Percentiles rank a stretch among this genome's conserved stretches.
Evolutionary conservation across 176 grass and related monocot species (phyloP).

Genomic region (Saccharum officinarum): DNA sequence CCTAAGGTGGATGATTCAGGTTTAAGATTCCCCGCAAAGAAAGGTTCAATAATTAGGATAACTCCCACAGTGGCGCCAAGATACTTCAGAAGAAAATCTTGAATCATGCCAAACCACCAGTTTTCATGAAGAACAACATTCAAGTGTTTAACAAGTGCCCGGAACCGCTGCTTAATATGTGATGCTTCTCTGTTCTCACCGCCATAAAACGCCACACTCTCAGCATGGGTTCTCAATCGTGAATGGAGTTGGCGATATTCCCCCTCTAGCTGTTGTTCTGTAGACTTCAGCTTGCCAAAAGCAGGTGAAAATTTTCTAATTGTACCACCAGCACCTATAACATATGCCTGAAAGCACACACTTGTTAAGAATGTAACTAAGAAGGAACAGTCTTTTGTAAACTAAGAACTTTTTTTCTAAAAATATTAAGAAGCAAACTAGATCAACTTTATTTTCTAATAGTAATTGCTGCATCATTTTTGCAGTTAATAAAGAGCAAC

Average conservation of each 20-base stretch:
- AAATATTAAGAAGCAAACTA: not conserved
- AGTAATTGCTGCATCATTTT: not conserved
- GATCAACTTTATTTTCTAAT: not conserved
- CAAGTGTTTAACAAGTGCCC: slow-evolving; percentile 68
- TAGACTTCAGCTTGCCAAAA: slow-evolving; percentile 94
- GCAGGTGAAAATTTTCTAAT: slow-evolving; percentile 89
- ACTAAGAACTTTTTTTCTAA: not conserved
- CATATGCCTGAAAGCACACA: slow-evolving; percentile 82
- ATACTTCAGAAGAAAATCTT: slow-evolving; percentile 99
- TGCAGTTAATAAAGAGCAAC: slow-evolving; percentile 3
- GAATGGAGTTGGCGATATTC: slow-evolving; percentile 95
- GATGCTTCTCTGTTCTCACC: slow-evolving; percentile 88
- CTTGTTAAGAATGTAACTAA: slow-evolving; percentile 9
- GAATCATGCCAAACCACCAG: slow-evolving; percentile 99
- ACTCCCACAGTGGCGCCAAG: slow-evolving; percentile 94
- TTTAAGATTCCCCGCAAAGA: slow-evolving; percentile 87
- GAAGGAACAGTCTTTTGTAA: not conserved
- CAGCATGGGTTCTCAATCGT: slow-evolving; percentile 90
- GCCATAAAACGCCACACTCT: slow-evolving; percentile 95
- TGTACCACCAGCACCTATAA: slow-evolving; percentile 74
- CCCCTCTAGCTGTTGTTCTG: slow-evolving; percentile 96
- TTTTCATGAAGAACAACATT: slow-evolving; percentile 92
- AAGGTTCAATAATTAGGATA: slow-evolving; percentile 93
- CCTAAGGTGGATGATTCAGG: slow-evolving; percentile 89
- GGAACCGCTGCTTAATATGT: slow-evolving; percentile 79